phyloP scores from a whole-genome alignment of 2,329 filamentous ascomycete species.

The Phoma sp. region DNA sequence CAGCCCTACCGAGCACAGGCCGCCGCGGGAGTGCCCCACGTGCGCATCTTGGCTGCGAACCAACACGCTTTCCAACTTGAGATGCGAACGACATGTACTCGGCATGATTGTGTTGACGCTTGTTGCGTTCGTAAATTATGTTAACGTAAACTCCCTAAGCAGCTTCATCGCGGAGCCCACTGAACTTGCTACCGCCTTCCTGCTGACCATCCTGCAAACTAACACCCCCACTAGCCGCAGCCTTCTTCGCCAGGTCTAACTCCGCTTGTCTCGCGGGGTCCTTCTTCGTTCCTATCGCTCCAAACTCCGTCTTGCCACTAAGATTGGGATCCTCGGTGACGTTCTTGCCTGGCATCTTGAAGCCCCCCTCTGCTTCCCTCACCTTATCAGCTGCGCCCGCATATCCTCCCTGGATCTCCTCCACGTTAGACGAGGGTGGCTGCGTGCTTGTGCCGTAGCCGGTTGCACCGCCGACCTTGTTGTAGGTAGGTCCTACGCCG shows the following conservation, averaged over 20 bases:
- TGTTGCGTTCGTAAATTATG: background rate
- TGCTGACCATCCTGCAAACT: slow-evolving; percentile 25
- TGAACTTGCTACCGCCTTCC: slow-evolving; percentile 32
- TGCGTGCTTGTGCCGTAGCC: slow-evolving; percentile 24
- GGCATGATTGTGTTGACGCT: background rate
- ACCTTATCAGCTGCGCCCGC: slow-evolving; percentile 41
- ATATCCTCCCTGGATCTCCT: slow-evolving; percentile 36
- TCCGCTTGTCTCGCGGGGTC: slow-evolving; percentile 62
- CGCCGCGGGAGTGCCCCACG: slow-evolving; percentile 15
- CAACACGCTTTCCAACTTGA: background rate
- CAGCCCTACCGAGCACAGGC: slow-evolving; percentile 13
- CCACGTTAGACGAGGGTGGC: background rate
- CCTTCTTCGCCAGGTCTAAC: slow-evolving; percentile 42
- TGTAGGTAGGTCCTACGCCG: slow-evolving; percentile 46
- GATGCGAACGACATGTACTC: background rate
- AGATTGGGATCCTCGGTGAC: slow-evolving; percentile 53
- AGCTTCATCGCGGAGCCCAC: slow-evolving; percentile 20
- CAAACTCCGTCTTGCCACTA: slow-evolving; percentile 30
- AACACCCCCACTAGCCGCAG: slow-evolving; percentile 42
- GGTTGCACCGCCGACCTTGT: slow-evolving; percentile 27
- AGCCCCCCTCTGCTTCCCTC: slow-evolving; percentile 32
- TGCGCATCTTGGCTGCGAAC: background rate
- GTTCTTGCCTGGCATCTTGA: slow-evolving; percentile 60
- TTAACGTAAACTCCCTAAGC: background rate
- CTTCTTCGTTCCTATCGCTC: slow-evolving; percentile 60